Evolutionary conservation across 306 rosid species (phyloP), one percentile per base, ranked within the genome.

Genomic region (Luffa aegyptiaca): DNA sequence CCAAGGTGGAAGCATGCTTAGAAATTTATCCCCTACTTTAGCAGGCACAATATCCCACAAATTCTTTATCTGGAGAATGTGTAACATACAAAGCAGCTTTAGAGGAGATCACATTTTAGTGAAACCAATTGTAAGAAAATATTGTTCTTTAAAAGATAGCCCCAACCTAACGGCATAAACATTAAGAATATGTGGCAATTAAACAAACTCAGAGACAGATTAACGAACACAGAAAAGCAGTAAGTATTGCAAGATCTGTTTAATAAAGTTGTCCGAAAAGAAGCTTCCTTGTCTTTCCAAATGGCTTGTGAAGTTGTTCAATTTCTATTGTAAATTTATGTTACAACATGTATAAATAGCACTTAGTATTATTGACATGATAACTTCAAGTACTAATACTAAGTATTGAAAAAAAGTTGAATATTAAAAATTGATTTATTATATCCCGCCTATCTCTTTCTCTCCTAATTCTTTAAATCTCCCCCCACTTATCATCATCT

Each of bases 1-100:
- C 98, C 98, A 95, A 56, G 98, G 87, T 77, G 98, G 97, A 85
- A 95, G 87, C 93, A 95, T 91, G 84, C 93, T 92, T 86, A 95
- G 85, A 86, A 92, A 89, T 88, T 90, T 91, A 88, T 95, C 97
- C 80, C 97, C 97, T 72, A 59, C 79, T 86, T 84, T 83, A 82
- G 92, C 90, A 77, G 97, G 97, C 53, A 92, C 97, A 81, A 88
- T 6, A 71, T 91, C 93, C 85, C 91, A 82, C 56, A 95, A 82
- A 85, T 86, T 93, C 53, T 86, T 89, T 69, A 95, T 84, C 98
- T 92, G 79, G 46, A 80, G 87, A 84, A 80, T 21, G 37, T 61
- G 79, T 65, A 77, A 35, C 58, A 76, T 8, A 20, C 51, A 76
- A 83, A 61, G 78, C 41, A 48, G 20, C 58, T 26, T 72, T 57